These are phyloP conservation scores for Dipteronia sinensis DNA, from an alignment of 345 rosid genomes.

Conservation along the genomic window DNA sequence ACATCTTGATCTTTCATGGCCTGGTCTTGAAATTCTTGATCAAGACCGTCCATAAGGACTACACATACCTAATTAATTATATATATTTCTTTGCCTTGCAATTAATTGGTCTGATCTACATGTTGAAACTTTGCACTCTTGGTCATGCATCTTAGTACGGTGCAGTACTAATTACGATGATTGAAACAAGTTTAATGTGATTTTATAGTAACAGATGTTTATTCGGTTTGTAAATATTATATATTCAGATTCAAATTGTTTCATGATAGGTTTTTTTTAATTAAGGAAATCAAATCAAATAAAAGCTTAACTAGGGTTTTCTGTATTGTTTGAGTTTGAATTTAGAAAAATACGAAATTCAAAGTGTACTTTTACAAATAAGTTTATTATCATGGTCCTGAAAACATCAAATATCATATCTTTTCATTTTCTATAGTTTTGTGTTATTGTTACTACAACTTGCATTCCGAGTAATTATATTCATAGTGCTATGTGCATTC, in stretches of 20 bases:
- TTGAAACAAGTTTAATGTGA: too few relatives aligned
- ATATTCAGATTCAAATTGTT: too few relatives aligned
- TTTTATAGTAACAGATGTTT: too few relatives aligned
- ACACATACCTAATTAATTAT: neutral
- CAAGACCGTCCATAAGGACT: neutral
- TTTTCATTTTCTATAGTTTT: neutral
- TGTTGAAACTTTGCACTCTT: neutral
- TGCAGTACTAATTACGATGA: neutral
- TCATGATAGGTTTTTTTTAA: too few relatives aligned
- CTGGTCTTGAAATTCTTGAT: neutral
- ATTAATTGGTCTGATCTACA: neutral
- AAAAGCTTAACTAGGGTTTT: too few relatives aligned
- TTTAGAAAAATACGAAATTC: too few relatives aligned
- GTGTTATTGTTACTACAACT: neutral
- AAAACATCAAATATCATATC: neutral
- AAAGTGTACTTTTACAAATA: neutral
- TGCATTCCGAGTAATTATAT: neutral
- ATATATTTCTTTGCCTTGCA: neutral
- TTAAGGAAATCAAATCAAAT: too few relatives aligned
- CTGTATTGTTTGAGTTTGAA: too few relatives aligned
- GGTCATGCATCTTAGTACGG: neutral
- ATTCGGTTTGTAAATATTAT: too few relatives aligned
- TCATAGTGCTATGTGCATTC: neutral
- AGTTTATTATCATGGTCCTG: neutral
- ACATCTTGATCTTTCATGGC: neutral